A percentile compares a stretch with the other conserved stretches of the same genome.
These are phyloP conservation scores for Podosphaera fusca DNA, from an alignment of 2,329 filamentous ascomycete genomes.

Conservation along the genomic window DNA sequence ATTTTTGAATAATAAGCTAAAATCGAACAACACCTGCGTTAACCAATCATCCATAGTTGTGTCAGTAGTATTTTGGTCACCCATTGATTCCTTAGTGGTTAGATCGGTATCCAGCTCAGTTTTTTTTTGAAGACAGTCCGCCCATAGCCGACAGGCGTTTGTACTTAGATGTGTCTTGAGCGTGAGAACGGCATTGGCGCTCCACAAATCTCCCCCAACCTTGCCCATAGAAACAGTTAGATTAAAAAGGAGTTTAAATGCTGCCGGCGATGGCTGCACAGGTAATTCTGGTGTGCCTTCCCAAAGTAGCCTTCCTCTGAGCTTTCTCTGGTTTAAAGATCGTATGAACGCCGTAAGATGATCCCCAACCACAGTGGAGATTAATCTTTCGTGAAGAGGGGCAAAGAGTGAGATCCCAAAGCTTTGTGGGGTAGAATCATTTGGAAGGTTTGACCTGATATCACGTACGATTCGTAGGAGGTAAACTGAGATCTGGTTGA, in stretches of 20 bases:
- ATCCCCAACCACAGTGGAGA: constrained; percentile 24
- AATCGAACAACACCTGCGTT: constrained; percentile 39
- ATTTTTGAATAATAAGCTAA: constrained; percentile 24
- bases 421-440: constrained; percentile 22
- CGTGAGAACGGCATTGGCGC: constrained; percentile 34
- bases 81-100: background rate
- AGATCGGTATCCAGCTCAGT: constrained; percentile 4
- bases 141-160: constrained; percentile 24
- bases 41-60: constrained; percentile 21
- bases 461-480: constrained; percentile 53
- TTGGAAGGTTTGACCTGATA: constrained; percentile 41
- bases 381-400: constrained; percentile 39
- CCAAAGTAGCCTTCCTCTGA: constrained; percentile 50
- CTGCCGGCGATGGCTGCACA: constrained; percentile 49
- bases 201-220: constrained; percentile 64
- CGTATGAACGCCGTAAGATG: constrained; percentile 26
- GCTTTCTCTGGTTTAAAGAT: constrained; percentile 22
- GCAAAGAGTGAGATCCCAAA: constrained; percentile 41
- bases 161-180: constrained; percentile 35
- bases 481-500: constrained; percentile 35
- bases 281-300: constrained; percentile 56
- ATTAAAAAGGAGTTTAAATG: constrained; percentile 48
- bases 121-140: constrained; percentile 3
- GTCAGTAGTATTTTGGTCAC: background rate
- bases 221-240: constrained; percentile 44